Conservation (phyloP, 2,329 filamentous ascomycete species). For the Fusarium sp. region DNA sequence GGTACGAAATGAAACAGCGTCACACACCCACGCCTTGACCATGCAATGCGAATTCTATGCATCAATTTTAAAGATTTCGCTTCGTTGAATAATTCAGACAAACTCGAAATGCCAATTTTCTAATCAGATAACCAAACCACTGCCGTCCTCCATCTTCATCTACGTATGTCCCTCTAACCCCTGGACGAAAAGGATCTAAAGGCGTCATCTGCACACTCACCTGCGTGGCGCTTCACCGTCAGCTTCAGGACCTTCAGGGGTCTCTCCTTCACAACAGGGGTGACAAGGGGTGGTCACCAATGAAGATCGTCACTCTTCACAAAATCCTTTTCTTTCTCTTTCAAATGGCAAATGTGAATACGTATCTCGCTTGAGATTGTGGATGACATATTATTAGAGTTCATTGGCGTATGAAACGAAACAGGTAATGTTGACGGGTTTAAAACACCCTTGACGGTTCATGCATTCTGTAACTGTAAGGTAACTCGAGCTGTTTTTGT, state of each 20-base stretch:
- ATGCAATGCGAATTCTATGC: conserved; percentile 14
- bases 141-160: neutral
- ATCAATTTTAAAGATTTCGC: neutral
- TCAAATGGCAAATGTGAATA: neutral
- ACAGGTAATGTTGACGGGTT: conserved; percentile 13
- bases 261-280: conserved; percentile 7
- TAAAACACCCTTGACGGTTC: conserved; percentile 8
- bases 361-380: conserved; percentile 3
- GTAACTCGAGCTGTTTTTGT: neutral
- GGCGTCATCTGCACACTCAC: neutral
- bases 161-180: neutral
- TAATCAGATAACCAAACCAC: neutral
- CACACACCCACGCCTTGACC: conserved; percentile 1
- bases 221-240: conserved; percentile 10
- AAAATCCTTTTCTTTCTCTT: neutral
- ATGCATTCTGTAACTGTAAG: conserved; percentile 1
- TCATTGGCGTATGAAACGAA: conserved; percentile 27
- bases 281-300: conserved; percentile 1
- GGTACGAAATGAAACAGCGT: conserved; percentile 23
- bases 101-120: neutral
- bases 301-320: conserved; percentile 19
- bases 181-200: neutral
- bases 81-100: neutral
- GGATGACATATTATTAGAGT: neutral
- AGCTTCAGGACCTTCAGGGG: neutral